A percentile compares a stretch with the other conserved stretches of the same genome.
Conservation (phyloP, 1,284 basidiomycete genomes). For the Pascua guehoae region DNA sequence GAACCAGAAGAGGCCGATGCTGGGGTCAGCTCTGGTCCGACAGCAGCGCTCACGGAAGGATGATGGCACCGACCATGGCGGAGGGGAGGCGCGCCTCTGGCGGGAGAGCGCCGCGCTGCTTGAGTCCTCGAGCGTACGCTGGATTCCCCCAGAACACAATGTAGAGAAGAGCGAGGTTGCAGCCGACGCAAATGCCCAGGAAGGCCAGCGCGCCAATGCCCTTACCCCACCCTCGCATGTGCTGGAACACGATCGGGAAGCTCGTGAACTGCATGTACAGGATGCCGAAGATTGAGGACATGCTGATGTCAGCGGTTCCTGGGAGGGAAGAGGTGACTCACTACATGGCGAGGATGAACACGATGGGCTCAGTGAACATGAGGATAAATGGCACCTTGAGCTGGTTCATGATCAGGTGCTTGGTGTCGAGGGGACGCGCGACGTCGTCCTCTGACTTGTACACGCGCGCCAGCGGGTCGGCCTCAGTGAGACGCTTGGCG, state of each 20-base stretch:
- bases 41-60: slow-evolving; percentile 54
- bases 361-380: slow-evolving; percentile 64
- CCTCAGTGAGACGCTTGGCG: slow-evolving; percentile 33
- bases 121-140: slow-evolving; percentile 18
- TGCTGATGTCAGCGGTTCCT: slow-evolving; percentile 5
- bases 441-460: slow-evolving; percentile 46
- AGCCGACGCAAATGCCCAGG: slow-evolving; percentile 61
- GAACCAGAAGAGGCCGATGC: slow-evolving; percentile 25
- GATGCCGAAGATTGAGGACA: slow-evolving; percentile 25
- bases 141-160: slow-evolving; percentile 49
- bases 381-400: slow-evolving; percentile 53
- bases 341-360: slow-evolving; percentile 56
- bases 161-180: slow-evolving; percentile 57
- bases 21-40: not conserved
- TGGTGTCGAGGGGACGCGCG: slow-evolving; percentile 34
- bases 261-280: slow-evolving; percentile 37
- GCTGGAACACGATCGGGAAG: slow-evolving; percentile 50
- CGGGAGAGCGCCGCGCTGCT: slow-evolving; percentile 22
- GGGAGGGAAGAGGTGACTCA: slow-evolving; percentile 21
- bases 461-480: slow-evolving; percentile 38
- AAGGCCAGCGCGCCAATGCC: slow-evolving; percentile 62
- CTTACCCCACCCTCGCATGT: slow-evolving; percentile 24
- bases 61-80: slow-evolving; percentile 57
- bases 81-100: slow-evolving; percentile 58
- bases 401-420: slow-evolving; percentile 32